These are phyloP conservation scores for Endoconidiophora laricicola DNA, from an alignment of 2,329 filamentous ascomycete genomes.

Conservation along the genomic window DNA sequence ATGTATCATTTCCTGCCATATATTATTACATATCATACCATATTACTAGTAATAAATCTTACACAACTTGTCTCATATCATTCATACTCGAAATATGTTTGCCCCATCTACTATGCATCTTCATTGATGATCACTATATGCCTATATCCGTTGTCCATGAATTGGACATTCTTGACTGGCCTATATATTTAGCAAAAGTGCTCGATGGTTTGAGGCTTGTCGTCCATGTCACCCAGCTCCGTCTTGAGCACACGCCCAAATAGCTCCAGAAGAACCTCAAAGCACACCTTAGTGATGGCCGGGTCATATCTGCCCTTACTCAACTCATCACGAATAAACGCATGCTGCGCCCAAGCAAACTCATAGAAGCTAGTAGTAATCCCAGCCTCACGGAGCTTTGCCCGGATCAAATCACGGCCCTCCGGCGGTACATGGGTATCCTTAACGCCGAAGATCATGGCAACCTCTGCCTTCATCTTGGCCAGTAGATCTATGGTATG, in stretches of 20 bases:
- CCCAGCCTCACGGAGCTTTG: conserved; percentile 61
- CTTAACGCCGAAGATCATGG: conserved; percentile 83
- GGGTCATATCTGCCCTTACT: conserved; percentile 91
- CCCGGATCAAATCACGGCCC: conserved; percentile 69
- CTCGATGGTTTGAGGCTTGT: conserved; percentile 44
- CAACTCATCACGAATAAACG: conserved; percentile 83
- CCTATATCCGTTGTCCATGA: neutral
- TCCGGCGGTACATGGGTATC: conserved; percentile 78
- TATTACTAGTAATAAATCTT: conserved; percentile 1
- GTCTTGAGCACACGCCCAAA: conserved; percentile 65
- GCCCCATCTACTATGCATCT: neutral
- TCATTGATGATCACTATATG: neutral
- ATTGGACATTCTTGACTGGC: neutral
- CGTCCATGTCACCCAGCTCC: conserved; percentile 56
- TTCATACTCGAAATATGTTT: too few species aligned
- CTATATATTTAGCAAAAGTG: conserved; percentile 45
- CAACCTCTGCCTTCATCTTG: conserved; percentile 60
- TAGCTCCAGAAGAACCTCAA: conserved; percentile 75
- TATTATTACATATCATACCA: conserved; percentile 13
- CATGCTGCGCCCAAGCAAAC: conserved; percentile 85
- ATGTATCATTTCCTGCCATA: conserved; percentile 8
- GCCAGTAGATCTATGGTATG: conserved; percentile 38
- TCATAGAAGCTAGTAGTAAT: conserved; percentile 71
- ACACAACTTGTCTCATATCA: neutral
- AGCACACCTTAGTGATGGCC: conserved; percentile 71